Evolutionary conservation across 164 flowering plant genomes (phyloP).

Genomic region (Vitis rupestris): DNA sequence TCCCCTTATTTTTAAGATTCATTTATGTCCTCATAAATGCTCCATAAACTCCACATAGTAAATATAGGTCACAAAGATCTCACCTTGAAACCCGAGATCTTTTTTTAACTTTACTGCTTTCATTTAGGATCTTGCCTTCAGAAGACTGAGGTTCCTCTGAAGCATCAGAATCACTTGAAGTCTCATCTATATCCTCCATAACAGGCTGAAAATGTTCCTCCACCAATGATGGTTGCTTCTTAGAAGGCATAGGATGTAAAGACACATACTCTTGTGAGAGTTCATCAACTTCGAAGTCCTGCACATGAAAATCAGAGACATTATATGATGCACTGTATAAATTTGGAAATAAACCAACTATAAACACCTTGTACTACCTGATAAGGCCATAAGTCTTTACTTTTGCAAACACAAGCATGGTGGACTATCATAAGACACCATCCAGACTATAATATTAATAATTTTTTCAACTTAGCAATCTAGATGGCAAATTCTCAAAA

Average conservation of each 20-base stretch:
- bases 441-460: neutral
- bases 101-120: conserved; percentile 18
- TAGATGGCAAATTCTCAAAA: too few relatives aligned
- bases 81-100: conserved; percentile 63
- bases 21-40: neutral
- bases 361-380: too few relatives aligned
- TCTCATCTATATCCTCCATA: conserved; percentile 45
- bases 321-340: neutral
- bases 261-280: conserved; percentile 59
- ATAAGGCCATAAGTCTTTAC: neutral
- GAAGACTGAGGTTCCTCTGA: conserved; percentile 40
- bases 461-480: too few relatives aligned
- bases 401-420: neutral
- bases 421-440: neutral
- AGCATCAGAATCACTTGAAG: conserved; percentile 55
- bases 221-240: conserved; percentile 58
- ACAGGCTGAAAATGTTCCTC: conserved; percentile 89
- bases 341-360: neutral
- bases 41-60: neutral
- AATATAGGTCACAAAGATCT: conserved; percentile 11
- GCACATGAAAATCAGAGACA: conserved; percentile 10
- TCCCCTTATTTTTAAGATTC: neutral
- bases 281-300: conserved; percentile 84
- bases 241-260: conserved; percentile 64
- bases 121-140: conserved; percentile 43